Evolutionary conservation across 805 yeast genomes (phyloP), one percentile per base, ranked within the genome.

Genomic region (Saccharomycopsis capsularis): DNA sequence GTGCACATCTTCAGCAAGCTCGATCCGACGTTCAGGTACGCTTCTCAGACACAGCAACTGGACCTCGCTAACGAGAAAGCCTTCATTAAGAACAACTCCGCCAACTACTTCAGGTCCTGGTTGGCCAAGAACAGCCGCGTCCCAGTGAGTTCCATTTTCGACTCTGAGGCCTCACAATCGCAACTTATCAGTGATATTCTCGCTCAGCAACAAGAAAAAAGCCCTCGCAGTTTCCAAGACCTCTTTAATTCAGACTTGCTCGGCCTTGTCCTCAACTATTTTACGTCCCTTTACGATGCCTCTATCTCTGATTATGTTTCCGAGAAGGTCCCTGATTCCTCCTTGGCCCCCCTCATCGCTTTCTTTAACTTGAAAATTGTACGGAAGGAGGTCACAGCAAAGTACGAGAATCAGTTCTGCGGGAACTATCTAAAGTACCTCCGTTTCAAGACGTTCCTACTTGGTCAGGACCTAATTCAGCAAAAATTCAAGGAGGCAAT

Each of bases 381-480:
- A 7, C 35, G 24, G 4, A 15, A 23, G 13, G 23, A 6, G 16
- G 37, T 16, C 11, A 37, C 11, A 18, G 19, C n/a, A 13, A 29
- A 7, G 13, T 51, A 51, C 44, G 46, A 43, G 21, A 39, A 34
- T 21, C n/a, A n/a, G 4, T 40, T 43, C 24, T 48, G 47, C 22
- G 6, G 23, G 9, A 16, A n/a, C 16, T 44, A 44, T 22, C 18
- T 48, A 7, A 41, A 43, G 32, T 48, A 27, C 16, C 22, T 48
- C 16, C n/a, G 54, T n/a, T 48, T 18, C 30, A 51, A 51, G 32
- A 24, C 18, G 4, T 47, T 47, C 23, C 27, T 48, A 15, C 40
- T 51, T 13, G 25, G 36, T 19, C 34, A 41, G 29, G 19, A 29
- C 3, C 23, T 24, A 2, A 21, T 42, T 19, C 4, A 18, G n/a